Evolutionary conservation across 2,329 filamentous ascomycete species (phyloP), one percentile per base, ranked within the genome.

Genomic region (Penicillium vulpinum): DNA sequence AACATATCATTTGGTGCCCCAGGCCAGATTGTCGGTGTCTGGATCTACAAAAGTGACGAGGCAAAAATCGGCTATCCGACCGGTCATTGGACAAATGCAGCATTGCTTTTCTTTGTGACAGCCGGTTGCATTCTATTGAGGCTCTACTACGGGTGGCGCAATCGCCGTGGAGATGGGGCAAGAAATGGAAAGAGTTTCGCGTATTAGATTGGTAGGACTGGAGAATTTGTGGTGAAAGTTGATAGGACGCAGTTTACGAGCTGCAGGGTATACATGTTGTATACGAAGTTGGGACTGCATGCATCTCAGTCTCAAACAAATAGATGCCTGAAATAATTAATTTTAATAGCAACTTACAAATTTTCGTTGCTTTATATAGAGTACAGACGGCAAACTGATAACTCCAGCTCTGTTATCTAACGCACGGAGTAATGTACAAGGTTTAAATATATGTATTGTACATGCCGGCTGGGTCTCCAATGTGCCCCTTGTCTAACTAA

Each of bases 1-100:
- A 90, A 90, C 60, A 83, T 90, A 16, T 85, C 84, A 2, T 80
- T 88, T 47, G 87, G 86, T 0, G 87, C 86, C 0, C 80, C 87
- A 0, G 88, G 88, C 0, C 88, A 90, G 70, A 90, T 91, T 39
- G 82, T 85, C 0, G 88, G 87, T 0, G 86, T 89, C 1, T 91
- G 87, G 87, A 90, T 89, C 59, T 90, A 90, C 73, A 88, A 87
- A 67, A 78, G 83, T 1, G 74, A 82, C 11, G 86, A 91, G 70
- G 81, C 80, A 18, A 70, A 75, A 22, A 73, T 63, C 10, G 88
- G 88, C 0, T 90, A 88, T 68, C 86, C 86, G 0, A 90, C 87
- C 0, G 88, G 88, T 0, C 87, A 90, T 67, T 89, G 85, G 83
- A 82, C 81, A 5, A 88, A 88, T 67, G 85, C 84, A 2, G 85